Evolutionary conservation across 306 rosid species (phyloP).

Genomic region (Trichosanthes cucumerina): DNA sequence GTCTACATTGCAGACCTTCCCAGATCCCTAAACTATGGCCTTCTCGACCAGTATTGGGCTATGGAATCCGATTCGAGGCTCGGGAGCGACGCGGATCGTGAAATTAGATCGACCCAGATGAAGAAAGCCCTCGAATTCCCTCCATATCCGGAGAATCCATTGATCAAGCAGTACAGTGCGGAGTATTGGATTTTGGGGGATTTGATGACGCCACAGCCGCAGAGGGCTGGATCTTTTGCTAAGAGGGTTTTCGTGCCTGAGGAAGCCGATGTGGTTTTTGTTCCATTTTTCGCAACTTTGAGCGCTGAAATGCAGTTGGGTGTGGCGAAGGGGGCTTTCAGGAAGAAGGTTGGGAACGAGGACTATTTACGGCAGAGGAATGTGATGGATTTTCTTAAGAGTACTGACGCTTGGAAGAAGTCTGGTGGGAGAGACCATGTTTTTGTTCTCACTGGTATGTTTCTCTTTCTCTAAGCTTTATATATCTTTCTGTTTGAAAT

Average conservation of each 20-base stretch:
- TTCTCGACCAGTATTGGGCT: constrained; percentile 64
- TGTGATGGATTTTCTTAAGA: constrained; percentile 59
- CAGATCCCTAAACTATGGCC: constrained; percentile 81
- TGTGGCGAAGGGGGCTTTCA: constrained; percentile 46
- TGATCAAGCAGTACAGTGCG: constrained; percentile 86
- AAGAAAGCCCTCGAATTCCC: constrained; percentile 31
- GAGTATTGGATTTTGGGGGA: constrained; percentile 93
- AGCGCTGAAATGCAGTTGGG: constrained; percentile 88
- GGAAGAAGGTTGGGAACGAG: constrained; percentile 63
- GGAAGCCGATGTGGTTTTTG: constrained; percentile 64
- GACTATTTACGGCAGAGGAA: constrained; percentile 70
- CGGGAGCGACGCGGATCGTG: constrained; percentile 31
- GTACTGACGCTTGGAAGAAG: constrained; percentile 55
- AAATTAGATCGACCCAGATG: constrained; percentile 15
- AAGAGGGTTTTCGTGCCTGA: constrained; percentile 32
- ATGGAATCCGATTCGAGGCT: constrained; percentile 50
- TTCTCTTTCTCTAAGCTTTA: background rate
- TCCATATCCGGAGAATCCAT: constrained; percentile 71
- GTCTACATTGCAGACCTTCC: constrained; percentile 66
- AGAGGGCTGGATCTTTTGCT: constrained; percentile 46
- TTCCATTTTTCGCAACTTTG: constrained; percentile 75
- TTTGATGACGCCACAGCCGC: constrained; percentile 49
- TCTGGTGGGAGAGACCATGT: constrained; percentile 96
- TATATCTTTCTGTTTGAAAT: background rate
- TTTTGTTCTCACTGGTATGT: constrained; percentile 81